Base-by-base conservation (phyloP, 1,284 basidiomycete genomes). In the Leccinum proximum region DNA sequence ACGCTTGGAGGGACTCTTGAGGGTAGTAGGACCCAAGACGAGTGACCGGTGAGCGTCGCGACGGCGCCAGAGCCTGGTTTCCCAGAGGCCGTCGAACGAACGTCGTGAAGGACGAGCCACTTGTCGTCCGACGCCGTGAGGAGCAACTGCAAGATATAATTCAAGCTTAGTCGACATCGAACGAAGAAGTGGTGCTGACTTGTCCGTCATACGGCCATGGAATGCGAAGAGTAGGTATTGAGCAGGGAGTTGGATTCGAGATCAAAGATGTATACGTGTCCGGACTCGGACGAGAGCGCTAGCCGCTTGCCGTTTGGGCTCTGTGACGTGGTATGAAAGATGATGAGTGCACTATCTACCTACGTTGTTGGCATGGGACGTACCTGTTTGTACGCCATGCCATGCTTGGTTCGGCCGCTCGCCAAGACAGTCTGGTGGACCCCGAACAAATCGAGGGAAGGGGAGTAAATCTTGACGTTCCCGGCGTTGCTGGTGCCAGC, bases 41-140 rank as follows among this genome's bases (percentile, higher is more conserved):
- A 83, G 74, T 96, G 94, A 0, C 94, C 94, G 22, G 86, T 85
- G 68, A 96, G 80, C 7, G 92, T 87, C 9, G 93, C 92, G 16
- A 95, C 92, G 1, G 89, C 88, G 30, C 91, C 91, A 40, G 85
- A 85, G 2, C 91, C 89, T 14, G 82, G 79, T 67, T 80, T 83
- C 64, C 78, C 82, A 18, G 87, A 82, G 2, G 87, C 72, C 0
- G 85, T 81, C 59, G 77, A 77, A 45, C 91, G 87, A 16, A 94
- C 90, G 73, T 96, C 94, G 74, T 96, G 93, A 54, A 96, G 77
- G 60, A 93, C 87, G 63, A 96, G 86, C 14, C 92, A 87, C 73
- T 93, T 91, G 76, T 96, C 94, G 75, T 96, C 94, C 1, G 93
- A 93, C 5, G 89, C 94, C 38, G 91, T 92, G 59, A 94, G 80